Base-by-base conservation (phyloP, 257 asterid species). In the Nicotiana sylvestris region DNA sequence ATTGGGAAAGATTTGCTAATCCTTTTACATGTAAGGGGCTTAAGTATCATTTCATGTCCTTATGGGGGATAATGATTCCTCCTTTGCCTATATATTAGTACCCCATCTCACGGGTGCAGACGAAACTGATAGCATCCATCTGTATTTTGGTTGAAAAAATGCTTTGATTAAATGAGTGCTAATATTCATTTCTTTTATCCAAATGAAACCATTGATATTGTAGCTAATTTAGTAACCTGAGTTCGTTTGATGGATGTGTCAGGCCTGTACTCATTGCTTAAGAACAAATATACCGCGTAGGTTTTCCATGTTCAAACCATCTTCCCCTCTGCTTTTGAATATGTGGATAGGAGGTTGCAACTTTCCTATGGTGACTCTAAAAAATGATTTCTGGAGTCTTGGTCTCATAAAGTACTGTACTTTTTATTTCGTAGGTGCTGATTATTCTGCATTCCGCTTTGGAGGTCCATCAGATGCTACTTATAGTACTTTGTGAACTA, bases 401-500 rank as follows among this genome's bases (percentile, higher is more conserved):
- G 57, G 29, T 25, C n/a, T 30, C 49, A 16, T 10, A 35, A 76
- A 43, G 33, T 51, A 76, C 80, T 62, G 32, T 72, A 72, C 9
- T 9, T 53, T 2, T 4, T 61, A 60, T 33, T 4, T 43, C 1
- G 3, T 30, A 65, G 46, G 33, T 11, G 62, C 72, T 82, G 76
- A 85, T 51, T 6, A 25, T 13, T 27, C 49, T 9, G 32, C 15
- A 5, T 21, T 53, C 56, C 65, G 17, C 49, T 30, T 55, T 85
- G 80, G 84, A 79, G 85, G 82, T 39, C 82, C 80, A 37, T 70
- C 21, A 39, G 25, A 55, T 27, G 76, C 66, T 58, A 65, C 64
- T 58, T 68, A 27, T 11, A 15, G 17, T 61, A 35, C 64, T 15
- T 76, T 66, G 74, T 64, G 30, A 49, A 3, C 49, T 21, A 67